Percentiles rank a stretch among this genome's conserved stretches.
These are phyloP conservation scores for Coccomyxa sp. DNA, from an alignment of 139 green algal genomes.

Conservation along the genomic window DNA sequence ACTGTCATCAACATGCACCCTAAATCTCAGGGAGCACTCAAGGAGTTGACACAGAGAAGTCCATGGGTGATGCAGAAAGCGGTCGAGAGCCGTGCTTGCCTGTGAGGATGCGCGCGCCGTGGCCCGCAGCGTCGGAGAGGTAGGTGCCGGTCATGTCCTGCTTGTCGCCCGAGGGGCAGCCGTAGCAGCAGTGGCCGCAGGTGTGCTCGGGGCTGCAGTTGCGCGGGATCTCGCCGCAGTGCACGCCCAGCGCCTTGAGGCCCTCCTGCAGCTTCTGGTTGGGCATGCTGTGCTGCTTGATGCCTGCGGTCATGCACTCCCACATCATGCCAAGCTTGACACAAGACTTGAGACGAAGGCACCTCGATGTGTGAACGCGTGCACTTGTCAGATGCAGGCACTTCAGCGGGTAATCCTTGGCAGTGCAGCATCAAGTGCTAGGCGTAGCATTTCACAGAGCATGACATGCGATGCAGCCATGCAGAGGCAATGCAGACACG, in stretches of 20 bases:
- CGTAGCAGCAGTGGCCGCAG: conserved; percentile 9
- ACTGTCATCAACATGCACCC: no score
- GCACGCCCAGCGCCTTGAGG: conserved; percentile 29
- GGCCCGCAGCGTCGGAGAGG: conserved; percentile 47
- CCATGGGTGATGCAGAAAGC: no score
- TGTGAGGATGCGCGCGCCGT: conserved; percentile 49
- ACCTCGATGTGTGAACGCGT: background rate
- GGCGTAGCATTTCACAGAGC: no score
- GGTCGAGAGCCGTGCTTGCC: conserved; percentile 20
- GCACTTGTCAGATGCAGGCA: background rate
- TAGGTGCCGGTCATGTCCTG: conserved; percentile 54
- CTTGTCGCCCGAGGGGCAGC: conserved; percentile 34
- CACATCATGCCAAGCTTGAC: background rate
- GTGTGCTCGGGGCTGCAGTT: conserved; percentile 25
- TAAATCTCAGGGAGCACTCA: no score
- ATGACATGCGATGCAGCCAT: no score
- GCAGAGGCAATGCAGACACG: no score
- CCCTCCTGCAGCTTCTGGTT: conserved; percentile 30
- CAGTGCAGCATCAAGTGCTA: background rate
- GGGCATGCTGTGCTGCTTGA: background rate
- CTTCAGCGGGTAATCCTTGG: background rate
- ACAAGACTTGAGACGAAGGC: no score
- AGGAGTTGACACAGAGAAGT: no score
- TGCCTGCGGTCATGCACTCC: background rate
- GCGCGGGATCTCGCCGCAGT: conserved; percentile 41